These are phyloP conservation scores for Chrysophaeum taylorii DNA, from an alignment of 352 stramenopile genomes.

Conservation along the genomic window DNA sequence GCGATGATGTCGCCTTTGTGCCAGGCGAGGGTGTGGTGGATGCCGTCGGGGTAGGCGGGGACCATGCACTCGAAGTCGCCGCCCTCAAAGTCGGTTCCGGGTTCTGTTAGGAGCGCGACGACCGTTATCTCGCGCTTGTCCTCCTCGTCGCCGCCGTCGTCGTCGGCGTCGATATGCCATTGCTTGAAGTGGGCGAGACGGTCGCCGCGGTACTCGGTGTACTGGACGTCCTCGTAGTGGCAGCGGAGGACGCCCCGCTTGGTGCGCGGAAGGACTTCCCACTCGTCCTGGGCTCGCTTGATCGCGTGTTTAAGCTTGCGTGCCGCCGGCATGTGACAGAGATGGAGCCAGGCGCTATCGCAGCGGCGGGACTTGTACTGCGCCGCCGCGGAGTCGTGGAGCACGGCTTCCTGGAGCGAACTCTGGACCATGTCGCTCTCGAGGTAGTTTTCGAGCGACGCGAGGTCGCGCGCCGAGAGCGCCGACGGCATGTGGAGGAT, in stretches of 20 bases:
- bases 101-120: not conserved
- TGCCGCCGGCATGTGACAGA: not conserved
- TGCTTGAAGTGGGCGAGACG: not conserved
- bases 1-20: not conserved
- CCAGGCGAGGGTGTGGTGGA: not conserved
- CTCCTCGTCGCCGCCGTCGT: not conserved
- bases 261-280: not conserved
- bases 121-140: not conserved
- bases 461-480: not conserved
- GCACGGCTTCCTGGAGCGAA: not conserved
- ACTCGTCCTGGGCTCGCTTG: not conserved
- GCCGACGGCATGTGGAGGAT: not conserved
- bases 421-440: not conserved
- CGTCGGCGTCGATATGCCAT: not conserved
- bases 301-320: not conserved
- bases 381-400: not conserved
- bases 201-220: conserved; percentile 1
- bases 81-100: not conserved
- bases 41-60: not conserved
- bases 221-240: conserved; percentile 4
- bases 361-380: not conserved
- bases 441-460: not conserved
- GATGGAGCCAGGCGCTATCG: not conserved
- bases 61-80: not conserved
- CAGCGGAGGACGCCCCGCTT: not conserved